Conservation (phyloP, 192 early-diverging fungal species). For the Dimargaris cristalligena region DNA sequence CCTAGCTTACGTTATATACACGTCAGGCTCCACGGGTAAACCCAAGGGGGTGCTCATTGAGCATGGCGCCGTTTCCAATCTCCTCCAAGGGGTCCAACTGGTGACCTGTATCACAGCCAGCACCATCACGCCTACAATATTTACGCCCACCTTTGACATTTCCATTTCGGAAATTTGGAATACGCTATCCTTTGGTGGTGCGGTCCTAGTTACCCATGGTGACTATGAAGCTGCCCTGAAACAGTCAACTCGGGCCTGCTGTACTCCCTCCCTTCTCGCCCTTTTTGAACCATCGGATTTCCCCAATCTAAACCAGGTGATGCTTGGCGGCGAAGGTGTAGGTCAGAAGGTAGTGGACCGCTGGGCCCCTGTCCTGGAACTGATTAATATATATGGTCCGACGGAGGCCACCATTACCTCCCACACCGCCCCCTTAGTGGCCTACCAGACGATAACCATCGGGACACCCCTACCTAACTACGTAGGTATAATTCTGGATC, state of each 20-base stretch:
- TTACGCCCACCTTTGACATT: neutral
- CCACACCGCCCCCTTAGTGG: neutral
- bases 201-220: neutral
- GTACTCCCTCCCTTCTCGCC: neutral
- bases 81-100: neutral
- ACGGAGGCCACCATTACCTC: conserved; percentile 4
- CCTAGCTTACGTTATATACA: neutral
- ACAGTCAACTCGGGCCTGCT: neutral
- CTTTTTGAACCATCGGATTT: neutral
- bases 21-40: neutral
- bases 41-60: neutral
- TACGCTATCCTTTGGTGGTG: neutral
- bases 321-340: neutral
- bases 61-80: neutral
- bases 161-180: neutral
- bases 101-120: neutral
- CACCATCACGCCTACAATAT: neutral
- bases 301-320: neutral
- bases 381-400: neutral
- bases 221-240: neutral
- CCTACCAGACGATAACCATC: conserved; percentile 9
- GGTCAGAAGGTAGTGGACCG: neutral
- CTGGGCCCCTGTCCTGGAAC: neutral
- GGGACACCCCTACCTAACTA: conserved; percentile 14
- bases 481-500: conserved; percentile 16